A percentile compares a stretch with the other conserved stretches of the same genome.
These are phyloP conservation scores for Claviceps fusiformis DNA, from an alignment of 2,329 filamentous ascomycete genomes.

Conservation along the genomic window DNA sequence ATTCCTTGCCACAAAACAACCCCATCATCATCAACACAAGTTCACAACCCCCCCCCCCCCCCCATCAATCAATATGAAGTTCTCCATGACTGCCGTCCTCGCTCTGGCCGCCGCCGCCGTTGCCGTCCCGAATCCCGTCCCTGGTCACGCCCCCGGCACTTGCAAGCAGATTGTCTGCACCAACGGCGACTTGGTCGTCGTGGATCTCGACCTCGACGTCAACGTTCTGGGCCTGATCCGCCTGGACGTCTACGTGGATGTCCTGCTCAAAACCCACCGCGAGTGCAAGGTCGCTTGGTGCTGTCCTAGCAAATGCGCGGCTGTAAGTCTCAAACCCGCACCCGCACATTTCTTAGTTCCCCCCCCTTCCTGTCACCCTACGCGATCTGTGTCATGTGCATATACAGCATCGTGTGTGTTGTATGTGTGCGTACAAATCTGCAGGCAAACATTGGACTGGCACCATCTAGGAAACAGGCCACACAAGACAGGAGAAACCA, in stretches of 20 bases:
- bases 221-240: neutral
- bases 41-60: no score
- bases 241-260: neutral
- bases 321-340: neutral
- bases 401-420: no score
- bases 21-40: no score
- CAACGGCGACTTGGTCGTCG: neutral
- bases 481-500: no score
- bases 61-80: neutral
- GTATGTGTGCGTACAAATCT: no score
- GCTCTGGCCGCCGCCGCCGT: conserved; percentile 2
- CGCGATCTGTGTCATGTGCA: no score
- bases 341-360: no score
- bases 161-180: neutral
- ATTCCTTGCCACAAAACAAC: no score
- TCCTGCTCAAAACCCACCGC: neutral
- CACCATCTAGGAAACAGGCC: no score
- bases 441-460: no score
- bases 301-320: neutral
- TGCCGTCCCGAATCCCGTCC: neutral
- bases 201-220: neutral
- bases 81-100: conserved; percentile 1
- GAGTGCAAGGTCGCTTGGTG: conserved; percentile 1
- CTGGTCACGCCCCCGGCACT: neutral
- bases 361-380: no score